phyloP scores from a whole-genome alignment of 1,284 basidiomycete genomes.

The Ustilago trichophora region DNA sequence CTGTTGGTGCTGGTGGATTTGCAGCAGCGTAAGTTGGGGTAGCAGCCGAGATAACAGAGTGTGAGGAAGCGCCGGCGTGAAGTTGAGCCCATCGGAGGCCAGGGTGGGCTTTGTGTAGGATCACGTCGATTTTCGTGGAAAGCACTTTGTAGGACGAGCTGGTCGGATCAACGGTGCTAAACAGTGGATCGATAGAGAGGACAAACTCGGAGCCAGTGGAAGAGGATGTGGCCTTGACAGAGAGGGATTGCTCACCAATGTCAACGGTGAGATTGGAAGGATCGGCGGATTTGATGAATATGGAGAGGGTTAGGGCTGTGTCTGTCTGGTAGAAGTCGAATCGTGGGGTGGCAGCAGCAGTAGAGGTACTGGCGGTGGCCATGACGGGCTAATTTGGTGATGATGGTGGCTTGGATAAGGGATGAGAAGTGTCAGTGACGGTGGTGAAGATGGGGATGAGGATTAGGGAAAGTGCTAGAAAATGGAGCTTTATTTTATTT shows the following conservation, averaged over 20 bases:
- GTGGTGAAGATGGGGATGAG: too few relatives aligned
- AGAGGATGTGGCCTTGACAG: constrained; percentile 20
- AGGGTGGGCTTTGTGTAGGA: constrained; percentile 44
- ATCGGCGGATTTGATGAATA: constrained; percentile 57
- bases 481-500: too few relatives aligned
- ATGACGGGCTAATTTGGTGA: background rate
- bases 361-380: constrained; percentile 3
- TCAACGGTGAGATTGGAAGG: constrained; percentile 43
- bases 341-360: constrained; percentile 27
- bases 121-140: constrained; percentile 58
- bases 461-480: constrained; percentile 10
- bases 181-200: constrained; percentile 42
- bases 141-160: constrained; percentile 43
- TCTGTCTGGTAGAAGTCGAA: constrained; percentile 66
- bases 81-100: constrained; percentile 45
- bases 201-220: constrained; percentile 25
- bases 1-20: constrained; percentile 8
- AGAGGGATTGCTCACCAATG: constrained; percentile 17
- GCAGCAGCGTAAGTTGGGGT: constrained; percentile 14
- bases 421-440: background rate
- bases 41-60: constrained; percentile 6
- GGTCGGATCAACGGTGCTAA: constrained; percentile 26
- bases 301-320: constrained; percentile 50
- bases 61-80: background rate
- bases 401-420: background rate